phyloP scores from a whole-genome alignment of 2,329 filamentous ascomycete species.

The Botrytis sinoallii region DNA sequence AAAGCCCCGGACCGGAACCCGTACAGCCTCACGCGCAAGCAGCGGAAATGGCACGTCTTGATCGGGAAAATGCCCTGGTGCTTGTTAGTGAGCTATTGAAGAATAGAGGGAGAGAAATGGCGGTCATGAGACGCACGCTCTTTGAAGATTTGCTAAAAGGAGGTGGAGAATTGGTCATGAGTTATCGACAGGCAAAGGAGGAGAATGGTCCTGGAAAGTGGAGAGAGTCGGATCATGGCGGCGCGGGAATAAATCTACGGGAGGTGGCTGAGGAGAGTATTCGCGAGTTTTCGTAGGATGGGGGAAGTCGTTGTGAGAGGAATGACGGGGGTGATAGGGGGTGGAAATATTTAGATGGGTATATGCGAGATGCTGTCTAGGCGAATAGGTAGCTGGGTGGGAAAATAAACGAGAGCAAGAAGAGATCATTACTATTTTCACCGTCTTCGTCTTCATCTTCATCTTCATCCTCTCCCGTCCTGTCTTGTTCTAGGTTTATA shows the following conservation, averaged over 20 bases:
- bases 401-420: not conserved
- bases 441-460: not conserved
- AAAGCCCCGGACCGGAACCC: conserved; percentile 18
- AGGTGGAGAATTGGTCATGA: conserved; percentile 42
- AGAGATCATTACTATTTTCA: not conserved
- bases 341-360: not conserved
- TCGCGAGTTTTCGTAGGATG: not conserved
- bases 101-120: conserved; percentile 43
- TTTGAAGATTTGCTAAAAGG: conserved; percentile 50
- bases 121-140: conserved; percentile 40
- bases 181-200: conserved; percentile 25
- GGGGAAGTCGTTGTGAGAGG: no score
- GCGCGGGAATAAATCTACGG: not conserved
- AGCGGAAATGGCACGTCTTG: conserved; percentile 48
- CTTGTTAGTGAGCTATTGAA: conserved; percentile 54
- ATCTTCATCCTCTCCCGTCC: not conserved
- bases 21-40: conserved; percentile 31
- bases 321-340: no score
- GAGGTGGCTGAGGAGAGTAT: conserved; percentile 4
- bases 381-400: not conserved
- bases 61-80: conserved; percentile 61
- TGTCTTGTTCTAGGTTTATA: not conserved
- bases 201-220: not conserved
- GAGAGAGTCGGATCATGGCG: not conserved
- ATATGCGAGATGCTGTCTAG: not conserved